These are phyloP conservation scores for Aphanomyces cochlioides DNA, from an alignment of 352 stramenopile genomes.

Conservation along the genomic window DNA sequence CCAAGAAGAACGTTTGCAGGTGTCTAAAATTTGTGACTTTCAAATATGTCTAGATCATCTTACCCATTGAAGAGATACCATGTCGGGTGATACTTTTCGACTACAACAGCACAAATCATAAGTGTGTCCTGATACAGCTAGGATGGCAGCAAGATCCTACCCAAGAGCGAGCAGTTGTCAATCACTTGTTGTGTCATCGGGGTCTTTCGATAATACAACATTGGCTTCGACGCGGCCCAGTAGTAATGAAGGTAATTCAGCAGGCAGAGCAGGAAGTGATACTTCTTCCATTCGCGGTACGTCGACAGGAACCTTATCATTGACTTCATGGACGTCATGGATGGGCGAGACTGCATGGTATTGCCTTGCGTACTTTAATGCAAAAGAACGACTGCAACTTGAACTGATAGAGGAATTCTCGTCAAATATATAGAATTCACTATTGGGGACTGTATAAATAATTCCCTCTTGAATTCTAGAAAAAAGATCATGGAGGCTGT, in stretches of 20 bases:
- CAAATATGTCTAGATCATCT: neutral
- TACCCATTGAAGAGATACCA: conserved; percentile 31
- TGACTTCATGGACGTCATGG: neutral
- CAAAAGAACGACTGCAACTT: no score
- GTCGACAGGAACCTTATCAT: conserved; percentile 5
- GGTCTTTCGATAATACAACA: conserved; percentile 6
- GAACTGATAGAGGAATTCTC: no score
- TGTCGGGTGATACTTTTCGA: conserved; percentile 30
- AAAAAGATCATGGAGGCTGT: no score
- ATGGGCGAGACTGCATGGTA: neutral
- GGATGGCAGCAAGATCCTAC: neutral
- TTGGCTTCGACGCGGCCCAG: conserved; percentile 7
- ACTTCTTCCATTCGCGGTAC: conserved; percentile 1
- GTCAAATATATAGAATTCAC: no score
- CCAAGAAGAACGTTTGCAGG: conserved; percentile 21
- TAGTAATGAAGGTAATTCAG: conserved; percentile 25
- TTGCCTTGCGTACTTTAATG: no score
- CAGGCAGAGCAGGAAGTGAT: conserved; percentile 13
- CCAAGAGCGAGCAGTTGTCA: conserved; percentile 12
- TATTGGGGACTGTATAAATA: no score
- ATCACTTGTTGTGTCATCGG: conserved; percentile 14
- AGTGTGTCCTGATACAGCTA: neutral
- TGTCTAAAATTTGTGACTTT: neutral
- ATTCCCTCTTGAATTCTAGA: no score
- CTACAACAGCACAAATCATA: neutral